Evolutionary conservation across 2,329 filamentous ascomycete genomes (phyloP), one percentile per base, ranked within the genome.

Genomic region (Aspergillus novofumigatus): DNA sequence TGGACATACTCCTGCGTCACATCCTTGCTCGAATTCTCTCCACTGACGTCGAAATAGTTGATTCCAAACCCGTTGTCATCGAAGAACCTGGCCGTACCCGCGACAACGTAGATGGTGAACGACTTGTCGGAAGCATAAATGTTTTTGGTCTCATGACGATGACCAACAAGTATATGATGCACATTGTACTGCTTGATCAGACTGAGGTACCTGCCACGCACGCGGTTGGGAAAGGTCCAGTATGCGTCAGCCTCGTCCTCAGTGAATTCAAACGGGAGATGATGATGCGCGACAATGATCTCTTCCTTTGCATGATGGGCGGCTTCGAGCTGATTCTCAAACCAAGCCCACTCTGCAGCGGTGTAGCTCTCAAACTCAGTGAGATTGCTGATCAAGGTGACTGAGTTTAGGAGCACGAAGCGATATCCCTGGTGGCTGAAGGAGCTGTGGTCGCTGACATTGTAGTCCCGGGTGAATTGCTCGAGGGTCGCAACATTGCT

Each of bases 261-360:
- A 6, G 44, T 10, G n/a, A 14, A 1, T n/a, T 54, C 52, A 14
- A 54, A 54, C 14, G 52, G 52, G n/a, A 49, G 44, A 26, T 54
- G 52, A 45, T 54, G 52, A 11, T 54, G 52, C 29, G 52, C 52
- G n/a, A 54, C 52, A 45, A 54, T 23, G 17, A 54, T 54, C 28
- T 47, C 10, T 26, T 54, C 42, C 14, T 29, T 29, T 3, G 26
- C 28, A 17, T 23, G 25, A 2, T 14, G 10, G 4, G 29, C 29
- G 10, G 29, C 29, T 11, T 32, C 29, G 10, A 32, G 29, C 10
- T 32, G 44, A 2, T 41, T 11, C 44, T 54, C 52, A 45, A 54
- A 54, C 52, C 52, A 54, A 21, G 8, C 25, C 52, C 52, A 54
- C 28, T 54, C 45, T 11, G 21, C 7, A n/a, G 20, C n/a, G 25